These are phyloP conservation scores for Dendrobium catenatum DNA, from an alignment of 106 monocot genomes.

Conservation along the genomic window DNA sequence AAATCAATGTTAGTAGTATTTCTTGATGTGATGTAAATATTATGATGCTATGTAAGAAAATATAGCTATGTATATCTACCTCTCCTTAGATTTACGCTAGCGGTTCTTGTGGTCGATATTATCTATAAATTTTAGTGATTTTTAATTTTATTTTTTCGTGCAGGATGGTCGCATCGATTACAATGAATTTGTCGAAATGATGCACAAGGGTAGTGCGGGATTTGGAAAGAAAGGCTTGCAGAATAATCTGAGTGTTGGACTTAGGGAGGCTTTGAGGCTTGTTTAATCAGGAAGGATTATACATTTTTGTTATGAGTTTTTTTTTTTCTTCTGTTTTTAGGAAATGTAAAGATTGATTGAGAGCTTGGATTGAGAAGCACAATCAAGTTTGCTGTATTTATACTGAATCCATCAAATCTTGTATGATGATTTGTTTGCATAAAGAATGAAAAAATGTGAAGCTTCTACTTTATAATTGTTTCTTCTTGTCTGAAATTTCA, in stretches of 20 bases:
- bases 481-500: slow-evolving; percentile 1
- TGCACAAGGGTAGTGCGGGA: slow-evolving; percentile 37
- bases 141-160: neutral
- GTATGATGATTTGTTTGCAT: neutral
- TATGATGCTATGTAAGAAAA: no score
- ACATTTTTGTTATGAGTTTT: no score
- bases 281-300: neutral
- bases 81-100: no score
- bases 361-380: neutral
- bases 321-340: no score
- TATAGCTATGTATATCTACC: no score
- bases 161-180: slow-evolving; percentile 55
- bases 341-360: slow-evolving; percentile 3
- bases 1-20: neutral
- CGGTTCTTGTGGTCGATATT: no score
- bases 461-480: neutral
- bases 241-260: slow-evolving; percentile 14
- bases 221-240: slow-evolving; percentile 26
- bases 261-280: slow-evolving; percentile 33
- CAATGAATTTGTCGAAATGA: slow-evolving; percentile 47
- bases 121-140: neutral
- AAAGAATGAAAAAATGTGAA: no score
- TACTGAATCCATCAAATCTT: neutral
- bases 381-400: neutral
- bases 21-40: neutral